Conservation (phyloP, 2,329 filamentous ascomycete genomes). For the Blumeria hordei region DNA sequence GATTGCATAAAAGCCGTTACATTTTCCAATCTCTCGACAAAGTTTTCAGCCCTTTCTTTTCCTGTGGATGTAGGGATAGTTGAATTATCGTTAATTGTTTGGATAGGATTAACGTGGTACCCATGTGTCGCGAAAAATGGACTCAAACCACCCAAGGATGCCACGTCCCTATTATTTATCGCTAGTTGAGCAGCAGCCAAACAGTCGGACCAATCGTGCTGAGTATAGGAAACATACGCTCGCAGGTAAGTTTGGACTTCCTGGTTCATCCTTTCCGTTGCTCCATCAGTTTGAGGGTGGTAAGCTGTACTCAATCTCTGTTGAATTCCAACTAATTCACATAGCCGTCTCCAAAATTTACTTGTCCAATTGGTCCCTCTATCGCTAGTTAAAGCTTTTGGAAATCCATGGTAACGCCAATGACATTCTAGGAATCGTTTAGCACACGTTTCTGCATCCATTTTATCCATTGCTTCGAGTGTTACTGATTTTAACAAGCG, state of each 20-base stretch:
- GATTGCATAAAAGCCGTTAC: background rate
- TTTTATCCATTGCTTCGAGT: background rate
- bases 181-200: background rate
- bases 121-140: background rate
- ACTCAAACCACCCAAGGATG: background rate
- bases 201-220: background rate
- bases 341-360: conserved; percentile 1
- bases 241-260: background rate
- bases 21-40: background rate
- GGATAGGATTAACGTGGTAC: background rate
- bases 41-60: background rate
- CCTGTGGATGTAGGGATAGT: background rate
- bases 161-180: background rate
- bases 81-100: background rate
- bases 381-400: background rate
- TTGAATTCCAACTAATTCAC: background rate
- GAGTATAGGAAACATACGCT: background rate
- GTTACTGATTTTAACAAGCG: background rate
- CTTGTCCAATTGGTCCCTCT: background rate
- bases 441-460: background rate
- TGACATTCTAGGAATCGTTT: background rate
- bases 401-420: conserved; percentile 1
- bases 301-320: background rate
- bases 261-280: background rate
- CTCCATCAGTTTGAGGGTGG: conserved; percentile 1